Evolutionary conservation across 2,329 filamentous ascomycete species (phyloP).

Genomic region (Aspergillus eucalypticola): DNA sequence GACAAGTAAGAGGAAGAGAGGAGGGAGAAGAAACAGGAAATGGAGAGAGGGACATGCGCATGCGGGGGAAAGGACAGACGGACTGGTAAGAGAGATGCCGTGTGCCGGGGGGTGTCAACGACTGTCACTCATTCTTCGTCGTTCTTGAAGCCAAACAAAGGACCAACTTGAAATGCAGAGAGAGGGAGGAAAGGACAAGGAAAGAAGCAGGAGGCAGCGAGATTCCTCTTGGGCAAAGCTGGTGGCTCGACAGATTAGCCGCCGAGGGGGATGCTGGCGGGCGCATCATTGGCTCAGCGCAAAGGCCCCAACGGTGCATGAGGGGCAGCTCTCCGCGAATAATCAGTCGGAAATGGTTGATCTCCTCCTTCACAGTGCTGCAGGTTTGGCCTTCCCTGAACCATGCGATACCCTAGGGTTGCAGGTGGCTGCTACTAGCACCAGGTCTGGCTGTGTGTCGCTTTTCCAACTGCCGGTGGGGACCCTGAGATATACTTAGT

Average conservation of each 20-base stretch:
- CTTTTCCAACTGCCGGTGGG: too few species aligned
- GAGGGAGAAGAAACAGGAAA: neutral
- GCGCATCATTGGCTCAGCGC: slow-evolving; percentile 19
- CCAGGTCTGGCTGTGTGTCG: neutral
- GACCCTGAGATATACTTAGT: too few species aligned
- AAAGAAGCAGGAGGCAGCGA: slow-evolving; percentile 3
- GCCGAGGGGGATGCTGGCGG: slow-evolving; percentile 16
- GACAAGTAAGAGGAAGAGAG: too few species aligned
- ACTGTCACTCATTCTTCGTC: neutral
- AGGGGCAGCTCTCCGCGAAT: slow-evolving; percentile 16
- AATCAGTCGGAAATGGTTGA: neutral
- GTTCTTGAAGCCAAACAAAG: neutral
- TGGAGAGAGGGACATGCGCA: slow-evolving; percentile 6
- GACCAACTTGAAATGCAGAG: neutral
- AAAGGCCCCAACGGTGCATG: slow-evolving; percentile 5
- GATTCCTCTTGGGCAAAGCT: slow-evolving; percentile 7
- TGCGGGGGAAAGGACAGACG: slow-evolving; percentile 11
- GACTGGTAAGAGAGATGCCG: neutral
- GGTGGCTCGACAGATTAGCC: slow-evolving; percentile 14
- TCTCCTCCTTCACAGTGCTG: neutral
- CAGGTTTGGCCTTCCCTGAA: neutral
- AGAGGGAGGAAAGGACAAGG: neutral
- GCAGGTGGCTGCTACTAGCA: neutral
- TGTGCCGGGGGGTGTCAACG: neutral
- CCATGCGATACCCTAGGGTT: neutral